These are phyloP conservation scores for Mortierella sp. DNA, from an alignment of 371 early-diverging fungal genomes.

Conservation along the genomic window DNA sequence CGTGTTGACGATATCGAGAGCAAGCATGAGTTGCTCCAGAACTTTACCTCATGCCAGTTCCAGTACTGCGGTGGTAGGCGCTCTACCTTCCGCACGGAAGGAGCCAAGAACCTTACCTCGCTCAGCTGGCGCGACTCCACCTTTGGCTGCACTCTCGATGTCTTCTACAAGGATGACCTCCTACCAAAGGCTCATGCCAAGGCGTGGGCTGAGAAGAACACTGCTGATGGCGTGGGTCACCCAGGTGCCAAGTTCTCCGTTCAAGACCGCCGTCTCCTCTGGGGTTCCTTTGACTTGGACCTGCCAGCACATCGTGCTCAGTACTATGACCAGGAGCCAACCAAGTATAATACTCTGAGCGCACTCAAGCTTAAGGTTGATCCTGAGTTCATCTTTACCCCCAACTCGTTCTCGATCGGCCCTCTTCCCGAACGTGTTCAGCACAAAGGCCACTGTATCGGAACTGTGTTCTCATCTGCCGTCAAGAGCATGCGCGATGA, in stretches of 20 bases:
- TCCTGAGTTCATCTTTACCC: slow-evolving; percentile 38
- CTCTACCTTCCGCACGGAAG: slow-evolving; percentile 12
- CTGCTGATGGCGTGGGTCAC: slow-evolving; percentile 17
- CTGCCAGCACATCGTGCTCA: slow-evolving; percentile 6
- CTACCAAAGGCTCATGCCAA: slow-evolving; percentile 1
- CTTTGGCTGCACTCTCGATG: slow-evolving; percentile 15
- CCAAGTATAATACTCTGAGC: slow-evolving; percentile 30
- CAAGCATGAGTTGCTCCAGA: not conserved
- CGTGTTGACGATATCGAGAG: slow-evolving; percentile 24
- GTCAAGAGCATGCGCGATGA: too few species aligned
- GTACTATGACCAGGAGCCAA: slow-evolving; percentile 11
- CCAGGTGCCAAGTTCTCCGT: slow-evolving; percentile 8
- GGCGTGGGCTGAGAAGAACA: slow-evolving; percentile 9
- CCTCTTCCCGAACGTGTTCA: slow-evolving; percentile 3
- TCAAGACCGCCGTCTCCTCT: slow-evolving; percentile 49
- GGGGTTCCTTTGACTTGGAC: slow-evolving; percentile 47
- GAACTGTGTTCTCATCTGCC: too few species aligned
- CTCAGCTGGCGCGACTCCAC: slow-evolving; percentile 41
- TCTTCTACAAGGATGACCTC: slow-evolving; percentile 15
- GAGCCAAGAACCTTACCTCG: slow-evolving; percentile 19
- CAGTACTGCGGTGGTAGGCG: slow-evolving; percentile 40
- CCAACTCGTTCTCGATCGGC: slow-evolving; percentile 48
- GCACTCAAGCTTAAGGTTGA: slow-evolving; percentile 21
- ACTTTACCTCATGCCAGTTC: slow-evolving; percentile 22
- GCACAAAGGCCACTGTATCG: too few species aligned